These are phyloP conservation scores for Pestalotiopsis sp. DNA, from an alignment of 2,329 filamentous ascomycete genomes.

Conservation along the genomic window DNA sequence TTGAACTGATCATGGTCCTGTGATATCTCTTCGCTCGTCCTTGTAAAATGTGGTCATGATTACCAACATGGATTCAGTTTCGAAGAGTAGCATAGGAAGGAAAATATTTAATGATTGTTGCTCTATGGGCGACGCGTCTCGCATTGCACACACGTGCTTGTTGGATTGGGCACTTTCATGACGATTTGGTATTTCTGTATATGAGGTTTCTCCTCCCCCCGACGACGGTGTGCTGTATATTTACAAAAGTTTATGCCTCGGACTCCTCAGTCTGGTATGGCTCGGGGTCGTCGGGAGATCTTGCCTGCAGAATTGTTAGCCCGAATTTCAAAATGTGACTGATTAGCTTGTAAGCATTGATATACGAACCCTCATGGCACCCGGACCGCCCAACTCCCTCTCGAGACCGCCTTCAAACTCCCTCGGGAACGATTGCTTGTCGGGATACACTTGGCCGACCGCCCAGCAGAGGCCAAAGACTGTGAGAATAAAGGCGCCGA, in stretches of 20 bases:
- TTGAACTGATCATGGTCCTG: too few relatives aligned
- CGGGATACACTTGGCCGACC: conserved; percentile 72
- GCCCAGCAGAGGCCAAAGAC: conserved; percentile 68
- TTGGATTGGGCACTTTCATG: neutral
- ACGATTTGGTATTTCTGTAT: neutral
- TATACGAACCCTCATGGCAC: conserved; percentile 65
- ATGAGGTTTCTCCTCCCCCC: neutral
- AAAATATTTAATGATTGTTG: too few relatives aligned
- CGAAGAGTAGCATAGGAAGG: too few relatives aligned
- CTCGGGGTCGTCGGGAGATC: conserved; percentile 57
- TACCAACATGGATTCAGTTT: too few relatives aligned
- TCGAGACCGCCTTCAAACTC: conserved; percentile 75
- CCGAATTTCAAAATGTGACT: neutral
- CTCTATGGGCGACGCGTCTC: too few relatives aligned
- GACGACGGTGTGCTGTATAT: conserved; percentile 24
- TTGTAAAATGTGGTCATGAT: too few relatives aligned
- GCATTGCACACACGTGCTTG: too few relatives aligned
- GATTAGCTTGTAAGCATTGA: neutral
- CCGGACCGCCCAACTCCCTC: conserved; percentile 73
- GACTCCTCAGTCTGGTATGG: conserved; percentile 41
- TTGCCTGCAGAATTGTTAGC: conserved; percentile 42
- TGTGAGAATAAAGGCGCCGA: conserved; percentile 67
- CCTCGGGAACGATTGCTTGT: conserved; percentile 68
- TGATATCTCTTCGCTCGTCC: too few relatives aligned
- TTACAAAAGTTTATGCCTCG: conserved; percentile 31